Conservation (phyloP, 768 basidiomycete genomes). For the Boletellus ananas region DNA sequence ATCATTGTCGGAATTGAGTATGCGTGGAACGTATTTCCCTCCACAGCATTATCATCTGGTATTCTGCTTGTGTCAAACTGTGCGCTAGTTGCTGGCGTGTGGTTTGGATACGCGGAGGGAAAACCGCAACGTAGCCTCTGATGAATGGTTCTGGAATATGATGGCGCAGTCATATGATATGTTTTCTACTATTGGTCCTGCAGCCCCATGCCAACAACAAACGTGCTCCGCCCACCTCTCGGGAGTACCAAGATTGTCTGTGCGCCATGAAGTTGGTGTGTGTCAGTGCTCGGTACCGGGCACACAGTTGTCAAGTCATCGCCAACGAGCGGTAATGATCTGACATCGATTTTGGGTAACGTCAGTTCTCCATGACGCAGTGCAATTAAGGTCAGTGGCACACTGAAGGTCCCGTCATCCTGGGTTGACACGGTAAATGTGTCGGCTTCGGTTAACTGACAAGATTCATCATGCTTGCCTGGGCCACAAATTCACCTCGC, state of each 20-base stretch:
- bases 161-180: neutral
- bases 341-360: conserved; percentile 70
- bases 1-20: conserved; percentile 69
- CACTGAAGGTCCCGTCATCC: conserved; percentile 58
- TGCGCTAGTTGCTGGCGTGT: conserved; percentile 52
- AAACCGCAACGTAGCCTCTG: conserved; percentile 9
- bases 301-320: conserved; percentile 50
- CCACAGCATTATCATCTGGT: conserved; percentile 62
- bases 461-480: conserved; percentile 41
- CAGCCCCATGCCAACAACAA: conserved; percentile 69
- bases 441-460: neutral
- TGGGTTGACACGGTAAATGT: conserved; percentile 26
- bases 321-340: conserved; percentile 51
- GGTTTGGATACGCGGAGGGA: conserved; percentile 45
- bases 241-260: conserved; percentile 79
- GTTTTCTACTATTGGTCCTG: conserved; percentile 15
- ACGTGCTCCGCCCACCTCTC: conserved; percentile 76
- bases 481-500: conserved; percentile 75
- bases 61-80: conserved; percentile 50
- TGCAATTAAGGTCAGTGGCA: conserved; percentile 78
- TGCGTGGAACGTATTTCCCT: conserved; percentile 87
- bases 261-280: conserved; percentile 82
- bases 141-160: neutral
- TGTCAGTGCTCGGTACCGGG: conserved; percentile 61
- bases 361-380: conserved; percentile 77